Conservation (phyloP, 805 yeast species). For the Pichia sporocuriosa region DNA sequence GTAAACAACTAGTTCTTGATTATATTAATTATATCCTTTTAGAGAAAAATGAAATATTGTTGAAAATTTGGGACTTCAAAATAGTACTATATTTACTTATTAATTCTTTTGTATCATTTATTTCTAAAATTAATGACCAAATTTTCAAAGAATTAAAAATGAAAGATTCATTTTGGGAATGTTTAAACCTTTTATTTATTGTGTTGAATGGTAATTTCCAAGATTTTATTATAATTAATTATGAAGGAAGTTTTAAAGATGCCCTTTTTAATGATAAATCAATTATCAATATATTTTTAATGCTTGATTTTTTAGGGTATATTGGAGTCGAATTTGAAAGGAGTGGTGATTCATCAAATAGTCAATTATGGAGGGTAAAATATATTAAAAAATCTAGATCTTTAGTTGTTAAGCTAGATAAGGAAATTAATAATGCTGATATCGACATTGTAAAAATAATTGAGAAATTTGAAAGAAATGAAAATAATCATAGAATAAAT, state of each 20-base stretch:
- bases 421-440: background rate
- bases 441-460: conserved; percentile 5
- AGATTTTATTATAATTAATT: background rate
- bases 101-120: conserved; percentile 9
- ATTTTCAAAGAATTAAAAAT: background rate
- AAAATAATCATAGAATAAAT: background rate
- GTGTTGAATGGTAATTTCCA: conserved; percentile 15
- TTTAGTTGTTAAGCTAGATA: background rate
- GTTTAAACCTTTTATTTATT: conserved; percentile 19
- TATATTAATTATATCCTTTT: conserved; percentile 21
- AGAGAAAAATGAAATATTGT: conserved; percentile 10
- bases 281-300: conserved; percentile 13
- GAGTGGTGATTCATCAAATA: background rate
- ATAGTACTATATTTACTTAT: conserved; percentile 15
- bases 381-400: conserved; percentile 3
- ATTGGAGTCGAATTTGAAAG: conserved; percentile 14
- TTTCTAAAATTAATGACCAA: background rate
- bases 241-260: background rate
- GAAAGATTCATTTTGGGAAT: conserved; percentile 14
- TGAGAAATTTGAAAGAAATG: conserved; percentile 7
- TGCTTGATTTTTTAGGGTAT: conserved; percentile 20
- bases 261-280: background rate
- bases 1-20: conserved; percentile 16
- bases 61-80: background rate
- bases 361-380: background rate